phyloP scores from a whole-genome alignment of 75 land plant genomes.

The Chamaecyparis obtusa region DNA sequence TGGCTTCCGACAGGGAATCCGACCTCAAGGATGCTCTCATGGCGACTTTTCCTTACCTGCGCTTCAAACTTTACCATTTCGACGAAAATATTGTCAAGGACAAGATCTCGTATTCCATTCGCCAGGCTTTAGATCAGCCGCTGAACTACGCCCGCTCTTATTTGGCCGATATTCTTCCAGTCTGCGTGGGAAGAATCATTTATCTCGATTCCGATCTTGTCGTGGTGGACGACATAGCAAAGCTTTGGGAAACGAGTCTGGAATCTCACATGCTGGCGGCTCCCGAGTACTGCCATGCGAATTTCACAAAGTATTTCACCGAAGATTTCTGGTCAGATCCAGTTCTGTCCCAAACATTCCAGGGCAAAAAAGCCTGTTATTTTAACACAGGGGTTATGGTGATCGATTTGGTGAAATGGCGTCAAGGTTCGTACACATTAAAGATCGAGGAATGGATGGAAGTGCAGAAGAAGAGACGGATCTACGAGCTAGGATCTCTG shows the following conservation, averaged over 20 bases:
- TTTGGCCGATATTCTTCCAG: slow-evolving; percentile 56
- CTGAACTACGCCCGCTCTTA: slow-evolving; percentile 87
- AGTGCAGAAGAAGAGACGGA: slow-evolving; percentile 64
- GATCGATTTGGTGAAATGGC: slow-evolving; percentile 69
- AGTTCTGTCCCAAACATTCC: slow-evolving; percentile 37
- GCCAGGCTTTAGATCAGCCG: slow-evolving; percentile 80
- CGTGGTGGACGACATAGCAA: slow-evolving; percentile 79
- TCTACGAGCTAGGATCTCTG: slow-evolving; percentile 82
- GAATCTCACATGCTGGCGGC: slow-evolving; percentile 59
- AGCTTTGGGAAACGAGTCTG: slow-evolving; percentile 56
- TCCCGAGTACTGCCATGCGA: slow-evolving; percentile 87
- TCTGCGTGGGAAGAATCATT: slow-evolving; percentile 57
- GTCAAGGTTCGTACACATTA: slow-evolving; percentile 46
- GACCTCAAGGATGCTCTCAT: slow-evolving; percentile 30
- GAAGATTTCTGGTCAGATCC: slow-evolving; percentile 64
- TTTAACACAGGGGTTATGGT: slow-evolving; percentile 96
- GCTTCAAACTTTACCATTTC: slow-evolving; percentile 53
- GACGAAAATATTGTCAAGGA: slow-evolving; percentile 39
- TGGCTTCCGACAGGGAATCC: slow-evolving; percentile 34
- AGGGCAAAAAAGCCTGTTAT: slow-evolving; percentile 60
- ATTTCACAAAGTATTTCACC: slow-evolving; percentile 80
- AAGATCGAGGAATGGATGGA: slow-evolving; percentile 79
- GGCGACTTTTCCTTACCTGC: slow-evolving; percentile 61
- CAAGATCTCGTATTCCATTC: slow-evolving; percentile 63
- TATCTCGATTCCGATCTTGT: slow-evolving; percentile 83